Evolutionary conservation across 2,329 filamentous ascomycete species (phyloP).

Genomic region (Phyllosticta citrichinensis): DNA sequence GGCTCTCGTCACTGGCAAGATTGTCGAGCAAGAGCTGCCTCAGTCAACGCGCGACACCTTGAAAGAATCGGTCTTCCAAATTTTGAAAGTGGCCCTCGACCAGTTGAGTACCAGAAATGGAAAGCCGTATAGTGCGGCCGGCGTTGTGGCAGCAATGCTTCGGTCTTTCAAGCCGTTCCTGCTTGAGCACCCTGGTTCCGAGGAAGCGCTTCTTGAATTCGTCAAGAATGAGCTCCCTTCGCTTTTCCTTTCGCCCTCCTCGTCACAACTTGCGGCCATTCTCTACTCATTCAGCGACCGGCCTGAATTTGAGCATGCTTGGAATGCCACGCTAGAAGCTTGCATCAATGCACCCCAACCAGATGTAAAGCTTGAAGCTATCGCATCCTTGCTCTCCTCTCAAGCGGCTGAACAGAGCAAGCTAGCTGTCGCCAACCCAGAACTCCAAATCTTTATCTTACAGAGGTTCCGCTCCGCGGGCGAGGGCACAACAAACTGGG

Average conservation of each 20-base stretch:
- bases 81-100: conserved; percentile 41
- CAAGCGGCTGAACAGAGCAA: conserved; percentile 26
- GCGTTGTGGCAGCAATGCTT: conserved; percentile 45
- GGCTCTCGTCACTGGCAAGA: conserved; percentile 41
- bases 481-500: conserved; percentile 25
- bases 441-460: conserved; percentile 28
- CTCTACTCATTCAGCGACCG: conserved; percentile 41
- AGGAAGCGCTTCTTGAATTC: conserved; percentile 34
- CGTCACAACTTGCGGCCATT: conserved; percentile 53
- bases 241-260: conserved; percentile 60
- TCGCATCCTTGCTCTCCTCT: conserved; percentile 25
- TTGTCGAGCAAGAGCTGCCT: conserved; percentile 9
- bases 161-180: conserved; percentile 34
- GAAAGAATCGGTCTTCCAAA: conserved; percentile 28
- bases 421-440: conserved; percentile 23
- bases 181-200: conserved; percentile 32
- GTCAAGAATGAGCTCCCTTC: conserved; percentile 46
- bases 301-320: conserved; percentile 21
- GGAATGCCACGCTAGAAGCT: conserved; percentile 22
- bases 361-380: conserved; percentile 18
- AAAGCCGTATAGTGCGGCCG: conserved; percentile 57
- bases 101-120: conserved; percentile 47
- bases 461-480: conserved; percentile 21
- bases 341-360: conserved; percentile 21
- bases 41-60: conserved; percentile 10